Evolutionary conservation across 768 basidiomycete genomes (phyloP).

Genomic region (Gymnopilus dilepis): DNA sequence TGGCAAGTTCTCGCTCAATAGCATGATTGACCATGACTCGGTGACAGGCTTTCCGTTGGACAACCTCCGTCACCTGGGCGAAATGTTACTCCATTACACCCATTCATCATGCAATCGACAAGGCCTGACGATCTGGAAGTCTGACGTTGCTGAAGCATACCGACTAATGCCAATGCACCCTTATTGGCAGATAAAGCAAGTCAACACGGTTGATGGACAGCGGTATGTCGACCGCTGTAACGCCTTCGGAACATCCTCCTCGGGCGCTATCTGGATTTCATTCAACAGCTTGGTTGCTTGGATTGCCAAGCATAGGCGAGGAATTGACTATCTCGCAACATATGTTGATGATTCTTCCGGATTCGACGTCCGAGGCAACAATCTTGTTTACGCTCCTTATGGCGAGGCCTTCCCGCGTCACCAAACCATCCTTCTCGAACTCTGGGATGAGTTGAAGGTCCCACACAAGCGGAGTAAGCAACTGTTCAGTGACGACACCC

Average conservation of each 20-base stretch:
- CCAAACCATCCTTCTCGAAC: constrained; percentile 36
- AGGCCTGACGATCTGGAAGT: constrained; percentile 31
- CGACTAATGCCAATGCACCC: constrained; percentile 41
- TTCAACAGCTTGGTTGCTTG: constrained; percentile 40
- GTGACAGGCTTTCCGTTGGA: constrained; percentile 29
- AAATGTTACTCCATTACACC: constrained; percentile 14
- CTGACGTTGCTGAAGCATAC: constrained; percentile 44
- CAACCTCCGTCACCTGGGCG: constrained; percentile 26
- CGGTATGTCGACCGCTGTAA: constrained; percentile 29
- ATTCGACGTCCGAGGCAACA: constrained; percentile 22
- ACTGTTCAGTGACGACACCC: constrained; percentile 21
- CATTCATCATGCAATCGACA: constrained; percentile 38
- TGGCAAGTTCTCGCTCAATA: constrained; percentile 32
- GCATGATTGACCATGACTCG: constrained; percentile 18
- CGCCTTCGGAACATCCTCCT: constrained; percentile 29
- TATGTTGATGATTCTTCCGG: constrained; percentile 42
- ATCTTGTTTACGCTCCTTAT: constrained; percentile 35
- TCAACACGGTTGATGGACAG: constrained; percentile 27
- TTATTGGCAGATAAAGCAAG: constrained; percentile 47
- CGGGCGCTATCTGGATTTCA: constrained; percentile 29
- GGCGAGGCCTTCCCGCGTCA: constrained; percentile 23
- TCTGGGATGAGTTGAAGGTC: constrained; percentile 44
- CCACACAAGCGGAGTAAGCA: constrained; percentile 48
- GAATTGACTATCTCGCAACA: constrained; percentile 27
- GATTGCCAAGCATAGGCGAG: constrained; percentile 33